Percentiles rank a stretch among this genome's conserved stretches.
Conservation (phyloP, 345 rosid genomes). For the Salix dunnii region DNA sequence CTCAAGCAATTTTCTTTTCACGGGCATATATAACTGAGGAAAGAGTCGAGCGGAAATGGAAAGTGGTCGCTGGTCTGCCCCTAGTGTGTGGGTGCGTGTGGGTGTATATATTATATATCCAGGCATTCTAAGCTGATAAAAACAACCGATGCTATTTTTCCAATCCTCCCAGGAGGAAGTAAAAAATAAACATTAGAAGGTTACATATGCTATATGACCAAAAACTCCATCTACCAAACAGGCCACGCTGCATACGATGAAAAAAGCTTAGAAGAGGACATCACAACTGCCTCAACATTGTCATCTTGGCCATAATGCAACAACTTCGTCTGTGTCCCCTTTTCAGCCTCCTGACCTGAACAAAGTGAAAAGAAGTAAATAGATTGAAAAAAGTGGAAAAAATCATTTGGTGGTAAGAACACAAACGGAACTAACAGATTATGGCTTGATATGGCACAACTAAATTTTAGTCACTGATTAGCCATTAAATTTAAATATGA, state of each 20-base stretch:
- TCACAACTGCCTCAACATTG: background rate
- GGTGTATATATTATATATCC: background rate
- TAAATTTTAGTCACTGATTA: background rate
- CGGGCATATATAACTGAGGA: background rate
- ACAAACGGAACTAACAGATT: background rate
- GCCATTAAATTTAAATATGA: background rate
- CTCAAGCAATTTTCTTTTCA: background rate
- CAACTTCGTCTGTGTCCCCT: background rate
- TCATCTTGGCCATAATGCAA: background rate
- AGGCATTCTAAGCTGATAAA: background rate
- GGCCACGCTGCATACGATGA: background rate
- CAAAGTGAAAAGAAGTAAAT: background rate
- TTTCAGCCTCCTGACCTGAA: background rate
- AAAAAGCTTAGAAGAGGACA: background rate
- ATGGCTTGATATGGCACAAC: background rate
- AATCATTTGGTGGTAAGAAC: background rate
- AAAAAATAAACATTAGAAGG: background rate
- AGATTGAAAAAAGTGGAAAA: background rate
- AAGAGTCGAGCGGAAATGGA: background rate
- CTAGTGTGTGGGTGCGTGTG: background rate
- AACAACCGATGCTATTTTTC: background rate
- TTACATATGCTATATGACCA: background rate
- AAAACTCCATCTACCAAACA: background rate
- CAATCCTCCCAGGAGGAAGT: background rate
- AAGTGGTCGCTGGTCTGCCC: background rate